Evolutionary conservation across 179 eudicot species (phyloP), one percentile per base, ranked within the genome.

Genomic region (Beta macrorhiza): DNA sequence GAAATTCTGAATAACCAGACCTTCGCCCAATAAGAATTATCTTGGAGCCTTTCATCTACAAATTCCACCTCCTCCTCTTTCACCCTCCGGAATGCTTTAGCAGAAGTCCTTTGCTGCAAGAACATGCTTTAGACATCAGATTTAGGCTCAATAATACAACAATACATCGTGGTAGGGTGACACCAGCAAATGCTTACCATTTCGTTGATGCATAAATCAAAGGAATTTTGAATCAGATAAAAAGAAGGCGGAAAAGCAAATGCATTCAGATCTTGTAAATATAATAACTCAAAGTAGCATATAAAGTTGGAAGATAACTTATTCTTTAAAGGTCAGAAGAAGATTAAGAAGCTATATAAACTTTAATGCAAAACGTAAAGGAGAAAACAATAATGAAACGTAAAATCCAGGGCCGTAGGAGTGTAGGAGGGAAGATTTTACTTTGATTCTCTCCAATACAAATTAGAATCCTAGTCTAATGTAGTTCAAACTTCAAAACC

Each of bases 1-100:
- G 76, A 20, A 76, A 71, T 49, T 62, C 52, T 83, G 61, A 69
- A 32, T 20, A 51, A 77, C 67, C 82, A 63, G 25, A 95, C 99
- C 97, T 95, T 93, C 29, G 97, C 98, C 99, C 99, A 95, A 81
- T 95, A 95, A 25, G 99, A 93, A 87, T 95, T 95, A 87, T 95
- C 91, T 87, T 89, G 90, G 76, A 95, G 95, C 87, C 90, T 88
- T 74, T 92, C 93, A 72, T 93, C 92, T 56, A 82, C 91, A 75
- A 90, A 92, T 65, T 88, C 84, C 63, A 95, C 97, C 68, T 92
- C 90, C 15, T 95, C 98, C 49, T 89, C 73, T 84, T 93, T 93
- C 82, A 95, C 97, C 85, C 99, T 93, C 76, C 87, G 93, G 80
- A 95, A 93, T 78, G 97, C 99, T 83, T 90, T 92, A 58, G 81